phyloP scores from a whole-genome alignment of 371 early-diverging fungal genomes.

The Entomophthora muscae region DNA sequence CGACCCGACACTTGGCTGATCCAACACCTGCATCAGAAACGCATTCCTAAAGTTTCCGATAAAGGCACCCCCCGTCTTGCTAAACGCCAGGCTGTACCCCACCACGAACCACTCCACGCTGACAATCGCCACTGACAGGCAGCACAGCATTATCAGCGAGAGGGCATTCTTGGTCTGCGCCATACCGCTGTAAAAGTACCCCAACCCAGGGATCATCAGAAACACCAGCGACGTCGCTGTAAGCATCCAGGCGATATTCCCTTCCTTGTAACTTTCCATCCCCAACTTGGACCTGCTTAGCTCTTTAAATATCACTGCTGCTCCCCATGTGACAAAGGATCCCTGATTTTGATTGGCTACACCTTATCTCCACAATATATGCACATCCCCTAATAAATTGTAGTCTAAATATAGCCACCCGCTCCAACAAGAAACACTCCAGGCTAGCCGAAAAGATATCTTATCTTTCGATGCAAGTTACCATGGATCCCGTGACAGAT shows the following conservation, averaged over 20 bases:
- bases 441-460: too few relatives aligned
- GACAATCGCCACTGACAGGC: slow-evolving; percentile 63
- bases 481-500: too few relatives aligned
- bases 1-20: slow-evolving; percentile 31
- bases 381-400: too few relatives aligned
- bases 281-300: too few relatives aligned
- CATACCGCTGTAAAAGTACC: slow-evolving; percentile 84
- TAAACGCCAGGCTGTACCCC: slow-evolving; percentile 33
- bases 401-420: too few relatives aligned
- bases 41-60: slow-evolving; percentile 69
- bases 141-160: slow-evolving; percentile 55
- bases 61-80: slow-evolving; percentile 17
- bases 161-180: slow-evolving; percentile 65
- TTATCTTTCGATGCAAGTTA: too few relatives aligned
- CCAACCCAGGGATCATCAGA: slow-evolving; percentile 43
- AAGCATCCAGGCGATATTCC: slow-evolving; percentile 53
- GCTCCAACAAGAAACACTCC: too few relatives aligned
- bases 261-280: slow-evolving; percentile 16
- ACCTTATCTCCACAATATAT: too few relatives aligned
- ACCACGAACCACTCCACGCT: slow-evolving; percentile 43
- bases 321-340: too few relatives aligned
- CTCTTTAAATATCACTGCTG: too few relatives aligned
- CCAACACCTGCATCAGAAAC: slow-evolving; percentile 35
- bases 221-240: slow-evolving; percentile 27
- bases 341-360: too few relatives aligned